These are phyloP conservation scores for Cutaneotrichosporon dermatis DNA, from an alignment of 1,284 basidiomycete species.

Conservation along the genomic window DNA sequence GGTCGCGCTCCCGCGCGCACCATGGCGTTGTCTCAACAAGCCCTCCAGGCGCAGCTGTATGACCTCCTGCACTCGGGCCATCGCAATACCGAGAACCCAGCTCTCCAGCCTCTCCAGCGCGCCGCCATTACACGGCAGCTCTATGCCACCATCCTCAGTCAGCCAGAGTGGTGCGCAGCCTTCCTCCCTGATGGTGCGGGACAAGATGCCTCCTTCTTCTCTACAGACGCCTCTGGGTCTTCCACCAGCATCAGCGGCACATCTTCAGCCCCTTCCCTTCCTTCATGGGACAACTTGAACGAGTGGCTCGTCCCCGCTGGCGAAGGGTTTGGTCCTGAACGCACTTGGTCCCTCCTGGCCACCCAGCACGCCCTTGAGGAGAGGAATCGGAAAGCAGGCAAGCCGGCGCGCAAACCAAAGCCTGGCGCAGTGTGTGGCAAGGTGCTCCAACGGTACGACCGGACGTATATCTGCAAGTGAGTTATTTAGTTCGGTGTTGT, in stretches of 20 bases:
- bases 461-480: conserved; percentile 86
- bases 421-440: conserved; percentile 38
- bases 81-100: conserved; percentile 15
- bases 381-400: conserved; percentile 14
- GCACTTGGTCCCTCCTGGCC: conserved; percentile 16
- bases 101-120: conserved; percentile 18
- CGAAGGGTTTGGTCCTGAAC: conserved; percentile 17
- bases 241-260: neutral
- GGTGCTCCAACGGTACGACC: conserved; percentile 53
- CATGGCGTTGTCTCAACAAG: neutral
- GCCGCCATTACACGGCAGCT: conserved; percentile 30
- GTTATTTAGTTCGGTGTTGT: conserved; percentile 38
- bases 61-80: conserved; percentile 16
- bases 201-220: too few relatives aligned
- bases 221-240: neutral
- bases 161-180: conserved; percentile 25
- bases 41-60: conserved; percentile 9
- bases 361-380: conserved; percentile 24
- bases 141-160: conserved; percentile 31
- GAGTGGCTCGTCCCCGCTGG: conserved; percentile 19
- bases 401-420: conserved; percentile 18
- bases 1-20: too few relatives aligned
- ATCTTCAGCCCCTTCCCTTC: neutral
- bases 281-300: conserved; percentile 21
- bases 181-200: conserved; percentile 16